A percentile compares a stretch with the other conserved stretches of the same genome.
Evolutionary conservation across 116 monocot species (phyloP).

Genomic region (Cymodocea nodosa): DNA sequence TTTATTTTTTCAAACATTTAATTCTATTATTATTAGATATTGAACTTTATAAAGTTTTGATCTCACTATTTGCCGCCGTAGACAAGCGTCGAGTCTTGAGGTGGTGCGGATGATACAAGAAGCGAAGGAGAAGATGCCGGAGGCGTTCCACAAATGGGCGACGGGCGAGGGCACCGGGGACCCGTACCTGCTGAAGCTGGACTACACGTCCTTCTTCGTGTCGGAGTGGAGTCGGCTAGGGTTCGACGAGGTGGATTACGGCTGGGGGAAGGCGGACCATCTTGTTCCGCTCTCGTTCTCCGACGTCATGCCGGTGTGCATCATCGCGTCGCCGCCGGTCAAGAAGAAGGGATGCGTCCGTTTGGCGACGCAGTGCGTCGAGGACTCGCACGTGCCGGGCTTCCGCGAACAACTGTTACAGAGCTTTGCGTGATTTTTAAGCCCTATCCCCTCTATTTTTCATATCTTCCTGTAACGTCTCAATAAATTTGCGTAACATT

Average conservation of each 20-base stretch:
- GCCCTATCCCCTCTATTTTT: too few species aligned
- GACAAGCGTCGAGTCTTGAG: conserved; percentile 2
- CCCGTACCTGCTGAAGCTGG: background rate
- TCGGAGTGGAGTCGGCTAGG: conserved; percentile 31
- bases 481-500: too few species aligned
- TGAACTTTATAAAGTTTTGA: too few species aligned
- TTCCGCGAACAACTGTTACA: background rate
- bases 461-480: too few species aligned
- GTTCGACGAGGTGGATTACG: conserved; percentile 26
- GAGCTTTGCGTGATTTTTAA: background rate
- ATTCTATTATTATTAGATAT: too few species aligned
- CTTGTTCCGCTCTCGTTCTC: background rate
- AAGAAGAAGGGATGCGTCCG: background rate
- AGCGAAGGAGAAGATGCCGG: background rate
- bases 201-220: conserved; percentile 3
- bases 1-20: too few species aligned
- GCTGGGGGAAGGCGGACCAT: conserved; percentile 16
- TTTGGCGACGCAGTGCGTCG: background rate
- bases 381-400: background rate
- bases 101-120: conserved; percentile 6
- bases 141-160: conserved; percentile 15
- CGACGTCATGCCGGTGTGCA: conserved; percentile 5
- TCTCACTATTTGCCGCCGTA: too few species aligned
- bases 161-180: conserved; percentile 6
- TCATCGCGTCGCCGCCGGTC: conserved; percentile 1